Conservation (phyloP, 2,329 filamentous ascomycete genomes). For the Trichoderma asperellum region DNA sequence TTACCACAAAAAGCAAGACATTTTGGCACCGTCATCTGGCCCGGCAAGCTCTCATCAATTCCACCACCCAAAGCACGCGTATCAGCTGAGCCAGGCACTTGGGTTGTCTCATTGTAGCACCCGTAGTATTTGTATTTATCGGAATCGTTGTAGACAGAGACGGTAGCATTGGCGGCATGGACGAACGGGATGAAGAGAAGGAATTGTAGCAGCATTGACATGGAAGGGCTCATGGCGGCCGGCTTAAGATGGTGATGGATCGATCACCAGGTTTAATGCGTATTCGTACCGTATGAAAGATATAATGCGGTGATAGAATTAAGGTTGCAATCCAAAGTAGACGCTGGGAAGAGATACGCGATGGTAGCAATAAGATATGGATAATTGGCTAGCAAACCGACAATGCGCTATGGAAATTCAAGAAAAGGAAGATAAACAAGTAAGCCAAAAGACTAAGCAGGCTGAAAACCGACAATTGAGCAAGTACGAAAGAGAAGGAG, state of each 20-base stretch:
- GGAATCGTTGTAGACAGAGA: constrained; percentile 43
- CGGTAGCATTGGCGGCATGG: constrained; percentile 29
- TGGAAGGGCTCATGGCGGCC: neutral
- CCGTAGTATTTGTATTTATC: constrained; percentile 51
- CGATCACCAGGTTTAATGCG: neutral
- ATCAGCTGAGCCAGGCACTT: constrained; percentile 45
- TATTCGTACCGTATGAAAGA: neutral
- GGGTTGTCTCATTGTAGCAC: constrained; percentile 63
- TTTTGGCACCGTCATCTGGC: constrained; percentile 55
- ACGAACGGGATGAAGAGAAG: constrained; percentile 30
- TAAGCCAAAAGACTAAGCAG: neutral
- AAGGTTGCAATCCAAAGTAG: neutral
- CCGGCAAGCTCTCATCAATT: constrained; percentile 45
- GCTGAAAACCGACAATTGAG: neutral
- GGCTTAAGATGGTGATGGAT: neutral
- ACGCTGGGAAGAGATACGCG: neutral
- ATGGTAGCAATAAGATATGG: neutral
- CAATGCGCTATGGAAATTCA: neutral
- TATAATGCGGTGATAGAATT: neutral
- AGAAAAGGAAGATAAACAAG: neutral
- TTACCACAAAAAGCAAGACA: constrained; percentile 57
- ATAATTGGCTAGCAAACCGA: neutral
- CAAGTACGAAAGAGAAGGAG: neutral
- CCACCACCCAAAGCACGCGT: constrained; percentile 54
- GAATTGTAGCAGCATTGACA: constrained; percentile 16